Conservation (phyloP, 73 alveolate species). For the Paramecium bursaria region DNA sequence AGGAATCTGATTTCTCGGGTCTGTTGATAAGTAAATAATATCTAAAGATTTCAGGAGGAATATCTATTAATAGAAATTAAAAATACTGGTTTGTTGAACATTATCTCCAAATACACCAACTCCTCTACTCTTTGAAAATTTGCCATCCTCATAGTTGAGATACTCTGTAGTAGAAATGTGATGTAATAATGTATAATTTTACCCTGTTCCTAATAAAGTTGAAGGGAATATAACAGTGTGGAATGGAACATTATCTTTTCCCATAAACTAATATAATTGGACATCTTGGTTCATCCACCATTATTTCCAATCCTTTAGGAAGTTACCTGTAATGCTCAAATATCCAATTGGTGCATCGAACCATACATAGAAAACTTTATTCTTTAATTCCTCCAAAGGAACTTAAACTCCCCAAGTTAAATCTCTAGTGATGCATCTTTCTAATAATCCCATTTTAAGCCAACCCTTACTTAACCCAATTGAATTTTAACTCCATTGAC, state of each 20-base stretch:
- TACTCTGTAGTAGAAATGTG: constrained; percentile 95
- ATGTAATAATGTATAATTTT: constrained; percentile 89
- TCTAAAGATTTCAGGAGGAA: constrained; percentile 98
- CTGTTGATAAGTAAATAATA: constrained; percentile 92
- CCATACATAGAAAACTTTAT: constrained; percentile 99
- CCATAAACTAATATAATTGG: constrained; percentile 96
- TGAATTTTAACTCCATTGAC: constrained; percentile 94
- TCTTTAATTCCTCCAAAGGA: constrained; percentile 91
- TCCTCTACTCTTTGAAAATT: constrained; percentile 95
- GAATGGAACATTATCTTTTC: constrained; percentile 98
- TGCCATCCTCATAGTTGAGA: constrained; percentile 95
- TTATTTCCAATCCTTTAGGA: constrained; percentile 89
- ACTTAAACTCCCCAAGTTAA: constrained; percentile 98
- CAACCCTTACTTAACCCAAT: constrained; percentile 82
- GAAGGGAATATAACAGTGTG: constrained; percentile 98
- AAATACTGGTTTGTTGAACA: constrained; percentile 91
- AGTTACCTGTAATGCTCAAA: constrained; percentile 94
- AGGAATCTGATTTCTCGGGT: constrained; percentile 96
- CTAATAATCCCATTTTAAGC: constrained; percentile 92
- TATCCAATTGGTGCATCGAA: constrained; percentile 99
- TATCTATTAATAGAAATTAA: too few species aligned
- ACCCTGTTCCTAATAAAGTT: constrained; percentile 89
- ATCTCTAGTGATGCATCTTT: constrained; percentile 98
- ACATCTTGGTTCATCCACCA: constrained; percentile 99
- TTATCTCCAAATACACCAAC: constrained; percentile 98